A percentile compares a stretch with the other conserved stretches of the same genome.
Conservation (phyloP, 1,284 basidiomycete genomes). For the Leccinum griseonigrum region DNA sequence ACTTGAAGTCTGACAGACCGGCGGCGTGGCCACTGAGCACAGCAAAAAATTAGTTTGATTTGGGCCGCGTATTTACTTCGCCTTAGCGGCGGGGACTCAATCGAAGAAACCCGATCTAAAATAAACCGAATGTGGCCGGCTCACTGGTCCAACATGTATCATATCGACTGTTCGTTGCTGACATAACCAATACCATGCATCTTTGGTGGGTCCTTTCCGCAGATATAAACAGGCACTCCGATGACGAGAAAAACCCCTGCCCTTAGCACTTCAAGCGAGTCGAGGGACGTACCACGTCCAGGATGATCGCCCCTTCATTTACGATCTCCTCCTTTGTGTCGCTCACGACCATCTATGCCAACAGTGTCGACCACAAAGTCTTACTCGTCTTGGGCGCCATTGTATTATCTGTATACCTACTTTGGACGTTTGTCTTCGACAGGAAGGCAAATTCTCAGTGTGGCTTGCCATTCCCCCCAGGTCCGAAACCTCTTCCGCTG, state of each 20-base stretch:
- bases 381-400: not conserved
- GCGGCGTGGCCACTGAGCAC: not conserved
- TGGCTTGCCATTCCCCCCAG: slow-evolving; percentile 18
- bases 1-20: too few relatives aligned
- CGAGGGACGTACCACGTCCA: not conserved
- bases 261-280: slow-evolving; percentile 5
- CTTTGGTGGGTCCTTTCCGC: not conserved
- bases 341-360: not conserved
- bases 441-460: not conserved
- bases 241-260: too few relatives aligned
- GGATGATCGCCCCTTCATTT: not conserved
- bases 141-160: not conserved
- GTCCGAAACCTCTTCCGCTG: slow-evolving; percentile 22
- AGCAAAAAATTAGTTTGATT: not conserved
- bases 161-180: not conserved
- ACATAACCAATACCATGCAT: slow-evolving; percentile 1
- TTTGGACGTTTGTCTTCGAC: not conserved
- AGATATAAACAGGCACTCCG: slow-evolving; percentile 7
- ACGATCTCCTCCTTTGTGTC: slow-evolving; percentile 8
- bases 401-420: slow-evolving; percentile 1
- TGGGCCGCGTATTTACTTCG: slow-evolving; percentile 1
- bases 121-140: not conserved
- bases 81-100: not conserved
- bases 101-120: not conserved
- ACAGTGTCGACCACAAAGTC: not conserved